Base-by-base conservation (phyloP, 2,329 filamentous ascomycete species). In the Diaporthe eres region DNA sequence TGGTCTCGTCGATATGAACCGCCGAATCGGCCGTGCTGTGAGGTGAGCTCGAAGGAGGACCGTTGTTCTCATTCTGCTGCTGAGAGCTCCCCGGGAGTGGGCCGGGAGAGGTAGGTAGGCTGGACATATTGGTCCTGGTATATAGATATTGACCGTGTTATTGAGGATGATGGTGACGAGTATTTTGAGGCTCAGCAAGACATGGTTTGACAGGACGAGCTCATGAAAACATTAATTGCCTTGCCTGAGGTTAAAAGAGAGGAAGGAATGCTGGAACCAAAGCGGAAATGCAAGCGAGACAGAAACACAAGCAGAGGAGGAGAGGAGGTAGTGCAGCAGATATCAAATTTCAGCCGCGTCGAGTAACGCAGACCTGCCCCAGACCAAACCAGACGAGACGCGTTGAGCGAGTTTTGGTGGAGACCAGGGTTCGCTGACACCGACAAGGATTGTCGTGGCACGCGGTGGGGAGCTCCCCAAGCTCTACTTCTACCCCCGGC, bases 341-440 rank as follows among this genome's bases (percentile, higher is more conserved):
- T 72, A 70, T 75, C 72, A 73, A 73, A 75, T 60, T 65, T 75
- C 55, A 76, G 70, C 72, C 72, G 68, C 72, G 72, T 75, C 75
- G 72, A 72, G 65, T 34, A 55, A 70, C 71, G 71, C 71, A 65
- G 71, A 61, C 49, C 49, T 37, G 34, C 49, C 65, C 49, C 65
- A 70, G 65, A 42, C 34, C 49, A 55, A 49, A 19, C 58, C 60
- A 34, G 61, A 74, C 70, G 61, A 74, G 74, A 75, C 75, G 72
- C 72, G 72, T 73, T 75, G 65, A 55, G 65, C 65, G 34, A 71
- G 65, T 68, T 68, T 65, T 75, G 65, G 57, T 60, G 65, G 65
- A 58, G 73, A 74, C 51, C 44, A 58, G 47, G 61, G 61, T 70
- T 70, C 47, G 47, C 39, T 68, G 65, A 68, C 65, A 55, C 47